Percentiles rank a stretch among this genome's conserved stretches.
Conservation (phyloP, 2,329 filamentous ascomycete genomes). For the Helicocarpus griseus region DNA sequence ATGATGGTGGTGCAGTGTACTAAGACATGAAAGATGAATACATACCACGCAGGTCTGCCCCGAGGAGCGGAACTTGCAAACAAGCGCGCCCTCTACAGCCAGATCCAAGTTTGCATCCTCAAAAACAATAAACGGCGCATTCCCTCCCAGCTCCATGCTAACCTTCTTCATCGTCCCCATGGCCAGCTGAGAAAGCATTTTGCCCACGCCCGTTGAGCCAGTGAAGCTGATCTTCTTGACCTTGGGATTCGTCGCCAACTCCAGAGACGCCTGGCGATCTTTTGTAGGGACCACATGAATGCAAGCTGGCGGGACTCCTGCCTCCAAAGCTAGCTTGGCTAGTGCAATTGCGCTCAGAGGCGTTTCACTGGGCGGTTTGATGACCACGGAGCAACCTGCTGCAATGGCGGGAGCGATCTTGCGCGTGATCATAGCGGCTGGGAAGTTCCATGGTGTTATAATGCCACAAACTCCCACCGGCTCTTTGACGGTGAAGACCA, state of each 20-base stretch:
- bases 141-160: slow-evolving; percentile 35
- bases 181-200: slow-evolving; percentile 20
- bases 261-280: slow-evolving; percentile 54
- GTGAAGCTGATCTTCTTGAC: slow-evolving; percentile 57
- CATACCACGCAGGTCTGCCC: slow-evolving; percentile 21
- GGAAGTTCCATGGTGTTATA: slow-evolving; percentile 87
- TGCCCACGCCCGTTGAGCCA: slow-evolving; percentile 21
- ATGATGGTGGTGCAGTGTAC: no score
- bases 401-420: slow-evolving; percentile 21
- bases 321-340: slow-evolving; percentile 11
- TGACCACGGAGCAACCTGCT: slow-evolving; percentile 13
- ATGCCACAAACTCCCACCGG: slow-evolving; percentile 67
- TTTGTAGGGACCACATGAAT: slow-evolving; percentile 67
- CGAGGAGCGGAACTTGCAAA: slow-evolving; percentile 10
- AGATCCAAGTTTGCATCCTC: slow-evolving; percentile 29
- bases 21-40: no score
- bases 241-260: slow-evolving; percentile 10
- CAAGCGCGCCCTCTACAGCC: slow-evolving; percentile 6
- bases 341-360: slow-evolving; percentile 68
- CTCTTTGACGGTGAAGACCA: slow-evolving; percentile 68
- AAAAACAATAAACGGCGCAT: slow-evolving; percentile 29
- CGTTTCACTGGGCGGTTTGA: slow-evolving; percentile 64
- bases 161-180: slow-evolving; percentile 30
- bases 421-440: slow-evolving; percentile 45
- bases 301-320: slow-evolving; percentile 34